Conservation (phyloP, 192 early-diverging fungal genomes). For the Coemansia sp. region DNA sequence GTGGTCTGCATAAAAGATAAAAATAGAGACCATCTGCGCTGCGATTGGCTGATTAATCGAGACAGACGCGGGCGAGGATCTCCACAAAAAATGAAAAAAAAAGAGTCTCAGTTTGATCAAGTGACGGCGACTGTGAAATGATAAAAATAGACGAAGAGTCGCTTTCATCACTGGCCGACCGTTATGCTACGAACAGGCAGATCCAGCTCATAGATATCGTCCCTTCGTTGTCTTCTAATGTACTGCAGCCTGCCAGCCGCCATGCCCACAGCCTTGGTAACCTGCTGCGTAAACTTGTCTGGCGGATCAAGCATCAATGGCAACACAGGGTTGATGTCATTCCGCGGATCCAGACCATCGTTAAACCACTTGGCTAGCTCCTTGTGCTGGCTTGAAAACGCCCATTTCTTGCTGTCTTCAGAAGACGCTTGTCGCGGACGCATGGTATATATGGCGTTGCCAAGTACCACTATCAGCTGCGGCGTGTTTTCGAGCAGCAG, state of each 20-base stretch:
- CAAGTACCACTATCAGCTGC: background rate
- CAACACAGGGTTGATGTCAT: background rate
- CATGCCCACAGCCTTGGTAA: background rate
- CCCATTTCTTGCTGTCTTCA: background rate
- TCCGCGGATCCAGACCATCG: background rate
- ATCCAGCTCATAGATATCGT: background rate
- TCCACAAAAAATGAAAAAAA: background rate
- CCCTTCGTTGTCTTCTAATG: background rate
- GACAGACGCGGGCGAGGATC: background rate
- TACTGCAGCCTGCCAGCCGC: background rate
- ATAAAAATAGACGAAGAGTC: background rate
- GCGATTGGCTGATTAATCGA: background rate
- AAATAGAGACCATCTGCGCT: background rate
- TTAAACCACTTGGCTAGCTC: too few relatives aligned
- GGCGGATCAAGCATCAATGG: background rate
- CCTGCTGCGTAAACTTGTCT: background rate
- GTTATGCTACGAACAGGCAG: background rate
- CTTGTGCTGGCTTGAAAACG: too few relatives aligned
- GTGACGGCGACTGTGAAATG: background rate
- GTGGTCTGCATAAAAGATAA: background rate
- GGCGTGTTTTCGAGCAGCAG: background rate
- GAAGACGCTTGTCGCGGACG: background rate
- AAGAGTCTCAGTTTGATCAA: background rate
- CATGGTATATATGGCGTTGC: background rate
- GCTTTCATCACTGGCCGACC: background rate